Evolutionary conservation across 108 stramenopile genomes (phyloP), one percentile per base, ranked within the genome.

Genomic region (Stephanodiscus triporus): DNA sequence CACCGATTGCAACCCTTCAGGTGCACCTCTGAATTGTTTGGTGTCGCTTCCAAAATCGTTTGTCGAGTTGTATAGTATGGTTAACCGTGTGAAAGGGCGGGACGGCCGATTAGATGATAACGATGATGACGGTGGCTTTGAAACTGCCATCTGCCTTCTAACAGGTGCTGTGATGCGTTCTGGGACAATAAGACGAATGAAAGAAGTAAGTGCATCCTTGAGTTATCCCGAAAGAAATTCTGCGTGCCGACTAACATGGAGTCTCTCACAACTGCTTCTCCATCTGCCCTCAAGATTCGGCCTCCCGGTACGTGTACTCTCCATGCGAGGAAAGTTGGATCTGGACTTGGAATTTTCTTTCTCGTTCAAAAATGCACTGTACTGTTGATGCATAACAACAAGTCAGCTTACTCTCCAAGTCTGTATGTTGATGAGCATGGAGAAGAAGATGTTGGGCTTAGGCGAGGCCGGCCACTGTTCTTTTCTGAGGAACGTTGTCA

Each of bases 391-490:
- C 90, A 92, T 82, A 95, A 95, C 76, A 89, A 94, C 76, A 96
- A 96, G 50, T 91, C 95, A 24, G 95, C 95, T 9, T 97, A 97
- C 66, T 96, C 88, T 57, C 83, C 87, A 16, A 95, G 94, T 76
- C 72, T 96, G 16, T 97, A 95, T 68, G 93, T 97, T 29, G 97
- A 97, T 73, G 89, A 94, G 63, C 88, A 97, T 56, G 97, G 97
- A 11, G 97, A 97, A 84, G 97, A 97, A 78, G 95, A 97, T 77
- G 89, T 89, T 29, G 88, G 91, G 9, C 84, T 97, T 2, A 74
- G 89, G 9, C 78, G 95, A 30, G 92, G 96, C 36, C 84, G 92
- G 2, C 97, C 97, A 22, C 75, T 97, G n/a, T 94, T 85, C 72
- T 79, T 97, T 66, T 90, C 95, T 30, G 85, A 91, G 17, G 87